Evolutionary conservation across 305 asterid genomes (phyloP).

Genomic region (Fraxinus albicans): DNA sequence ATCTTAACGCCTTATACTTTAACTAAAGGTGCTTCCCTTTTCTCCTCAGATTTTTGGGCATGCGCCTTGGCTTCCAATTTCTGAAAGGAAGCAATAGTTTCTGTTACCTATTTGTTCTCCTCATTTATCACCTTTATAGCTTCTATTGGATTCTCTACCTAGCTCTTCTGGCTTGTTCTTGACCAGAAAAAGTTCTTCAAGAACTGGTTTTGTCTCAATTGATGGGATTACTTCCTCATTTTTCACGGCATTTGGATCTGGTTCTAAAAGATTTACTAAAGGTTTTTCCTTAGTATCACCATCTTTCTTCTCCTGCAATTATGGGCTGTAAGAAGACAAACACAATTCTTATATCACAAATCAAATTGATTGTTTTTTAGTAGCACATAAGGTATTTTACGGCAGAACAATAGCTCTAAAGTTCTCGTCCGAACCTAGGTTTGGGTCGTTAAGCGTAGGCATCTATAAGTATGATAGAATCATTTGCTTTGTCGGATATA

Average conservation of each 20-base stretch:
- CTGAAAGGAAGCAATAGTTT: slow-evolving; percentile 24
- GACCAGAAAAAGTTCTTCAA: slow-evolving; percentile 16
- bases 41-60: slow-evolving; percentile 11
- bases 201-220: slow-evolving; percentile 15
- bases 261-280: slow-evolving; percentile 41
- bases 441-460: not conserved
- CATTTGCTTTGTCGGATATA: too few relatives aligned
- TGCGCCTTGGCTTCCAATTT: not conserved
- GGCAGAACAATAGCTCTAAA: not conserved
- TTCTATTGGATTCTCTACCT: slow-evolving; percentile 22
- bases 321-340: not conserved
- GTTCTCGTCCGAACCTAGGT: not conserved
- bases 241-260: slow-evolving; percentile 40
- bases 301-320: slow-evolving; percentile 35
- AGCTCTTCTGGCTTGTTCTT: slow-evolving; percentile 36
- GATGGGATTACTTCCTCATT: slow-evolving; percentile 24
- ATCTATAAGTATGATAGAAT: too few relatives aligned
- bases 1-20: not conserved
- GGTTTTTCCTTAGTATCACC: slow-evolving; percentile 40
- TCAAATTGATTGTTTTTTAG: not conserved
- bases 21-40: slow-evolving; percentile 13
- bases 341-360: not conserved
- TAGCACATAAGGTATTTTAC: not conserved
- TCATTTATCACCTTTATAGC: slow-evolving; percentile 24
- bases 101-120: slow-evolving; percentile 35